These are phyloP conservation scores for Kodamaea plutei DNA, from an alignment of 1,139 yeast genomes.

Conservation along the genomic window DNA sequence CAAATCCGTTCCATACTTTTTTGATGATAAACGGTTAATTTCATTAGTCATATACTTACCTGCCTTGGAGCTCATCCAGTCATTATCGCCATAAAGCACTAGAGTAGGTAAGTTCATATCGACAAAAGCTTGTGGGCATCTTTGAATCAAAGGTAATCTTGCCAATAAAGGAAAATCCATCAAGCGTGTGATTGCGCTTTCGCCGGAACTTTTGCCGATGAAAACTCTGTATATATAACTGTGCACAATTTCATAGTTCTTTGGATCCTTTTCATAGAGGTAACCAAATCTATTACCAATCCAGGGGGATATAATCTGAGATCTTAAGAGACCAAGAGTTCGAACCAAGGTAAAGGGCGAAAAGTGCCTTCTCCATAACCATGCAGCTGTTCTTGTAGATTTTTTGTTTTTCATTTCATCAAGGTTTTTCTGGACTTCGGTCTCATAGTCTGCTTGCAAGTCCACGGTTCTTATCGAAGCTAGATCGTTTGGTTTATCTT, in stretches of 20 bases:
- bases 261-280: constrained; percentile 26
- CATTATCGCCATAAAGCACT: constrained; percentile 45
- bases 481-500: too few relatives aligned
- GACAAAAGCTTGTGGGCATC: constrained; percentile 37
- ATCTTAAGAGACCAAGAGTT: constrained; percentile 32
- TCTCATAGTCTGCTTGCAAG: neutral
- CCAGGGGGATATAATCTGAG: constrained; percentile 39
- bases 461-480: too few relatives aligned
- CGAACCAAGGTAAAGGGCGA: constrained; percentile 40
- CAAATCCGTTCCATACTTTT: constrained; percentile 13
- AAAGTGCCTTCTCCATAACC: constrained; percentile 35
- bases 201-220: constrained; percentile 43
- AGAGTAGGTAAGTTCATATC: constrained; percentile 39
- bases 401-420: too few relatives aligned
- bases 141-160: constrained; percentile 39
- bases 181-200: constrained; percentile 41
- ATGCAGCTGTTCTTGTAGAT: constrained; percentile 3
- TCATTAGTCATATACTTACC: constrained; percentile 39
- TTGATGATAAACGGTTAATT: constrained; percentile 30
- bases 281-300: constrained; percentile 40
- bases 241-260: constrained; percentile 33
- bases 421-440: neutral
- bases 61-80: constrained; percentile 48
- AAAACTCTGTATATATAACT: constrained; percentile 41
- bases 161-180: constrained; percentile 40